These are phyloP conservation scores for Fusarium sp. DNA, from an alignment of 2,329 filamentous ascomycete species.

Conservation along the genomic window DNA sequence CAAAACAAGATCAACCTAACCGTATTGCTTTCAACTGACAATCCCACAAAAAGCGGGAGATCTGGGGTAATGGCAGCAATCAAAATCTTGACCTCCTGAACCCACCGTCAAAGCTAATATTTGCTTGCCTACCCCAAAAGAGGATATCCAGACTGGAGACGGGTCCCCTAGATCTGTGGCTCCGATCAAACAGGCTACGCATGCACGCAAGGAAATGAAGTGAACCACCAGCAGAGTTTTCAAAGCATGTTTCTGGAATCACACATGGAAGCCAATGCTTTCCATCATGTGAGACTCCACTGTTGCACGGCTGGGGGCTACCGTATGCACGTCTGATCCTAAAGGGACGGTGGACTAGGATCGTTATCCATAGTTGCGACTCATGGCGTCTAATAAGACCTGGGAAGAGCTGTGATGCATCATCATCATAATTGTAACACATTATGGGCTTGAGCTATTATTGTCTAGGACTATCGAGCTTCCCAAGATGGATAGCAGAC, in stretches of 20 bases:
- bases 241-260: constrained; percentile 37
- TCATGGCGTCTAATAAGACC: constrained; percentile 16
- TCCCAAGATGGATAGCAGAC: not conserved
- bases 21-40: constrained; percentile 9
- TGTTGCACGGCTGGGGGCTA: constrained; percentile 4
- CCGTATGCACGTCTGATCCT: constrained; percentile 15
- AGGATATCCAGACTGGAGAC: constrained; percentile 7
- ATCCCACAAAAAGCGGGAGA: constrained; percentile 21
- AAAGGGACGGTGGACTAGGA: constrained; percentile 2
- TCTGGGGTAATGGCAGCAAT: constrained; percentile 33
- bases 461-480: constrained; percentile 19
- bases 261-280: constrained; percentile 26
- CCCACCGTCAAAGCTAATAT: constrained; percentile 25
- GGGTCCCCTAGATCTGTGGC: constrained; percentile 20
- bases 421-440: constrained; percentile 2
- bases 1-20: constrained; percentile 3
- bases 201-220: constrained; percentile 22
- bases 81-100: constrained; percentile 8
- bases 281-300: constrained; percentile 36
- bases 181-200: constrained; percentile 21
- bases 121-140: constrained; percentile 16
- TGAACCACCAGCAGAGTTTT: constrained; percentile 36
- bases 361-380: constrained; percentile 15
- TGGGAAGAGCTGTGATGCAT: constrained; percentile 17
- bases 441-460: constrained; percentile 14